Conservation (phyloP, 164 flowering plant genomes). For the Paratinospora sagittata region DNA sequence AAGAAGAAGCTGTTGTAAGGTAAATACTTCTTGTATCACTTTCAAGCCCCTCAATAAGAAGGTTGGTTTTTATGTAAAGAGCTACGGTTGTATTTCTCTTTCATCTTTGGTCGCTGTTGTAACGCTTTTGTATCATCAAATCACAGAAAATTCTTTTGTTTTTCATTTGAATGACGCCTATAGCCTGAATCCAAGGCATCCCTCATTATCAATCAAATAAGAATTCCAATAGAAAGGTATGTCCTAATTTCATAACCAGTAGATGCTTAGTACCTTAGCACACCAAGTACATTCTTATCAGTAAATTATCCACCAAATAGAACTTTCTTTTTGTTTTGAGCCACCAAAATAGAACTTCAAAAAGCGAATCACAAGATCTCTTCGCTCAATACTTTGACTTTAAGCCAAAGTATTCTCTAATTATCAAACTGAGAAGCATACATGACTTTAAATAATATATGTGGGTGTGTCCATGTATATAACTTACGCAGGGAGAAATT, state of each 20-base stretch:
- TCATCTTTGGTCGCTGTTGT: background rate
- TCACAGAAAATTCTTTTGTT: background rate
- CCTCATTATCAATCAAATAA: no score
- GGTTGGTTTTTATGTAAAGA: background rate
- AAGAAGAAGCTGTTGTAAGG: background rate
- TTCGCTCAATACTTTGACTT: background rate
- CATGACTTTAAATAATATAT: background rate
- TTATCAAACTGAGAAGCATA: background rate
- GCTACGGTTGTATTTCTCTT: background rate
- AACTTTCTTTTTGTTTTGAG: no score
- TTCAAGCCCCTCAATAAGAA: background rate
- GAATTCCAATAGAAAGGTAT: no score
- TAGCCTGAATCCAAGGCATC: no score
- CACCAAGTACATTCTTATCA: background rate
- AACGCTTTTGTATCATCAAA: background rate
- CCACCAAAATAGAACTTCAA: no score
- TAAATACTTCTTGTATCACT: background rate
- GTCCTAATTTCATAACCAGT: no score
- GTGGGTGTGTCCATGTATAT: no score
- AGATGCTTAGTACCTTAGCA: no score
- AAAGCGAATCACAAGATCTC: no score
- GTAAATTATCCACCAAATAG: background rate
- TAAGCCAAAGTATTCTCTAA: background rate
- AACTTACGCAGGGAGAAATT: no score
- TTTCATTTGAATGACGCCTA: background rate